Percentiles rank a stretch among this genome's conserved stretches.
Evolutionary conservation across 2,329 filamentous ascomycete species (phyloP).

Genomic region (Trichoderma brevicompactum): DNA sequence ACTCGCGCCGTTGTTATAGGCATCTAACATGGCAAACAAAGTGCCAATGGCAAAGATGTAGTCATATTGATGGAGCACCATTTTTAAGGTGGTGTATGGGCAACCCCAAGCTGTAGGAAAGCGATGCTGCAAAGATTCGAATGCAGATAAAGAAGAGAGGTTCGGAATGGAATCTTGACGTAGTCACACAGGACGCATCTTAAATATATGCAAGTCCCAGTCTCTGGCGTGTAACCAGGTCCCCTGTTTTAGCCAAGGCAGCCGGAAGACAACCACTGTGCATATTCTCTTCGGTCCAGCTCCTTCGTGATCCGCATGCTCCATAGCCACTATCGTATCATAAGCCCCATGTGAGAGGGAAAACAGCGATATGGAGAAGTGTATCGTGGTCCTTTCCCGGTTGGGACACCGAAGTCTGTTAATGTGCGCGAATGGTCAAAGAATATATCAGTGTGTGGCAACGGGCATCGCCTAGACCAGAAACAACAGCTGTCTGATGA

Average conservation of each 20-base stretch:
- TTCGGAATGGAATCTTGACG: not conserved
- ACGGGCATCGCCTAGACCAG: not conserved
- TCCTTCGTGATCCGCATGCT: not conserved
- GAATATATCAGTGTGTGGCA: slow-evolving; percentile 2
- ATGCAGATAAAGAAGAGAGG: slow-evolving; percentile 3
- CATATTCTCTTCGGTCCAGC: not conserved
- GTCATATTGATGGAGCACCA: slow-evolving; percentile 65
- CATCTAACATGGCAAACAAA: slow-evolving; percentile 74
- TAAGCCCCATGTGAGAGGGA: not conserved
- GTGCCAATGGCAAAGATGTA: slow-evolving; percentile 79
- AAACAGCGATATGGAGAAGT: not conserved
- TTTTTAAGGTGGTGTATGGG: slow-evolving; percentile 42
- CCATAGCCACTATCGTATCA: not conserved
- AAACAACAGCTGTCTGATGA: not conserved
- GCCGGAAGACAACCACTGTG: not conserved
- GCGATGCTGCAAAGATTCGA: not conserved
- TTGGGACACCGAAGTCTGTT: slow-evolving; percentile 20
- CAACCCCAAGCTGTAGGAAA: not conserved
- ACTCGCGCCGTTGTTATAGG: slow-evolving; percentile 70
- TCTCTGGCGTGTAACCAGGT: not conserved
- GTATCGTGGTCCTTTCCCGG: slow-evolving; percentile 7
- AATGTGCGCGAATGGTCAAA: slow-evolving; percentile 1
- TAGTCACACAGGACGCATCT: not conserved
- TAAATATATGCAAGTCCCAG: slow-evolving; percentile 4
- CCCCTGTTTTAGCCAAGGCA: not conserved